phyloP scores from a whole-genome alignment of 2,329 filamentous ascomycete genomes.

The Trichoderma atroviride region DNA sequence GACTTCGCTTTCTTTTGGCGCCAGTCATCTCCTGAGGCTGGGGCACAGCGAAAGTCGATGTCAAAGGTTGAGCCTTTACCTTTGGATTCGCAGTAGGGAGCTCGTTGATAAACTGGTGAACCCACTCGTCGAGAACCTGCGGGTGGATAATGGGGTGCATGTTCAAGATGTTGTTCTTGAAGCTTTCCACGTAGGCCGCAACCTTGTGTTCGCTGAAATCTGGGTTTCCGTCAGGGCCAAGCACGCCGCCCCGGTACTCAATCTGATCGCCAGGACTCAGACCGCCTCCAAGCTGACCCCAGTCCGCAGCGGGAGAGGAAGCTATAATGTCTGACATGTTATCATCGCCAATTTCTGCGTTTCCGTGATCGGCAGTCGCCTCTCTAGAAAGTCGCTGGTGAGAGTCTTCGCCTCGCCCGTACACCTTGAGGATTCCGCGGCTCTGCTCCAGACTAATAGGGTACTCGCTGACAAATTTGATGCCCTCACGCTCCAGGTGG shows the following conservation, averaged over 20 bases:
- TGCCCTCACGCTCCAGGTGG: constrained; percentile 51
- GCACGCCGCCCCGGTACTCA: constrained; percentile 44
- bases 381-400: constrained; percentile 43
- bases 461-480: constrained; percentile 67
- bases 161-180: constrained; percentile 63
- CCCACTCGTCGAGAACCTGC: constrained; percentile 55
- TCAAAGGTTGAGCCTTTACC: constrained; percentile 33
- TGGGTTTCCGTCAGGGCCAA: constrained; percentile 52
- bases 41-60: constrained; percentile 40
- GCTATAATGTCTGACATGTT: constrained; percentile 54
- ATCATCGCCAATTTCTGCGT: constrained; percentile 50
- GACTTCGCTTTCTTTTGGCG: constrained; percentile 61
- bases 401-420: constrained; percentile 75
- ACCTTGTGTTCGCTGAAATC: constrained; percentile 58
- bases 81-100: constrained; percentile 44
- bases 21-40: constrained; percentile 38
- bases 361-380: constrained; percentile 41
- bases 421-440: constrained; percentile 73
- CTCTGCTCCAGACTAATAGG: constrained; percentile 75
- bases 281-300: constrained; percentile 59
- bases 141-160: constrained; percentile 67
- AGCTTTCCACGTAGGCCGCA: constrained; percentile 57
- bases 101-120: constrained; percentile 54
- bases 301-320: constrained; percentile 57
- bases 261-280: constrained; percentile 49